Evolutionary conservation across 495 filamentous ascomycete species (phyloP), one percentile per base, ranked within the genome.

Genomic region (Annulohypoxylon nitens): DNA sequence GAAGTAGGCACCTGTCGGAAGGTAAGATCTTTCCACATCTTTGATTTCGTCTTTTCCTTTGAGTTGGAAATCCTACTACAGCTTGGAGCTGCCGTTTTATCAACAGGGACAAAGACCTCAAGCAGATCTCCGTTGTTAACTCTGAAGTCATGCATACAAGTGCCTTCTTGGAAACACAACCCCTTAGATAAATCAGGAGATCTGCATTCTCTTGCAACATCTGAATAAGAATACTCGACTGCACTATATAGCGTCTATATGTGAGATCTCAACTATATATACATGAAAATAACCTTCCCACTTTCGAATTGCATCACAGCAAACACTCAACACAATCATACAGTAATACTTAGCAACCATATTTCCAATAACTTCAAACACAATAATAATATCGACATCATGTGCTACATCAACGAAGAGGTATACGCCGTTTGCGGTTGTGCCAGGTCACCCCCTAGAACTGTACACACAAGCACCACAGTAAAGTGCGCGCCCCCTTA

Each of bases 381-480:
- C 39, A 41, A 41, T 16, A 45, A 14, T 5, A 45, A 16, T 8
- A 47, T 4, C 16, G 8, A 33, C 51, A 54, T 1, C 0, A 70
- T 70, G 68, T 70, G 68, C 12, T 70, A 61, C 37, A 25, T 5
- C 1, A 70, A 65, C 25, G 3, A 25, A 0, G 43, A 65, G 45
- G 43, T 14, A 2, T 65, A 65, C 9, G 11, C 0, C 9, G 68
- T 7, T n/a, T 70, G 68, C 9, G 68, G 68, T 4, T 70, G 68
- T 25, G 26, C 33, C 12, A 60, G 43, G 7, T 25, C n/a, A 8
- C 34, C 45, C 10, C 7, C 53, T 3, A 34, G 62, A 16, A 26
- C 59, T 10, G 68, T 61, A 1, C 61, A 65, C 45, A 64, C 55
- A 54, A 59, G 26, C 45, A 64, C 61, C 2, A 51, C 33, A 8